These are phyloP conservation scores for Penicillium sp. DNA, from an alignment of 2,329 filamentous ascomycete genomes.

Conservation along the genomic window DNA sequence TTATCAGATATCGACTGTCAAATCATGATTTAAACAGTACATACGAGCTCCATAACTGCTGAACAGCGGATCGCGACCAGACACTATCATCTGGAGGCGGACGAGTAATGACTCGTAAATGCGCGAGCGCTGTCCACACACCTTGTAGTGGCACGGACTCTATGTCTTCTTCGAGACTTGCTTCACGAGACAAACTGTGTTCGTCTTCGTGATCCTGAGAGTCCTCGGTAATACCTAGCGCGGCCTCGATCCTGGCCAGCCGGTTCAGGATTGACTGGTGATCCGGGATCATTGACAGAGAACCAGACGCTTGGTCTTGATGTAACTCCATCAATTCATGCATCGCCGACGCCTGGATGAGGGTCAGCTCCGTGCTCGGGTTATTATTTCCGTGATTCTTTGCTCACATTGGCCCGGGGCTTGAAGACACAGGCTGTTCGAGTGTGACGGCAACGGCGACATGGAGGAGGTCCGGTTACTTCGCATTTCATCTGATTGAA, in stretches of 20 bases:
- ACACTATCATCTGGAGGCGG: constrained; percentile 17
- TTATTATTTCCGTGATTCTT: neutral
- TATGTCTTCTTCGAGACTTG: constrained; percentile 13
- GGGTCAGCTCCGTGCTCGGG: neutral
- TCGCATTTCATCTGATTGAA: constrained; percentile 28
- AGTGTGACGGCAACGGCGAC: constrained; percentile 26
- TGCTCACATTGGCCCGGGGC: constrained; percentile 28
- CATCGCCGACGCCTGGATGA: constrained; percentile 22
- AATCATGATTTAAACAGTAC: constrained; percentile 1
- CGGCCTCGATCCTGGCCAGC: constrained; percentile 23
- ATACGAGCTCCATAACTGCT: constrained; percentile 26
- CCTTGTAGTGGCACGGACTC: constrained; percentile 13
- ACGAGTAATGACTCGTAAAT: constrained; percentile 22
- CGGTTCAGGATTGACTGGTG: constrained; percentile 22
- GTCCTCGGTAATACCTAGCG: constrained; percentile 20
- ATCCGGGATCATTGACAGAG: constrained; percentile 8
- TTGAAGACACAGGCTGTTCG: constrained; percentile 25
- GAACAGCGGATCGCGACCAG: constrained; percentile 25
- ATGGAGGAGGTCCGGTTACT: constrained; percentile 26
- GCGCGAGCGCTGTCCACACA: constrained; percentile 22
- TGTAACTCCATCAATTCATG: constrained; percentile 17
- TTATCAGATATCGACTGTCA: neutral
- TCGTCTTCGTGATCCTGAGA: constrained; percentile 2
- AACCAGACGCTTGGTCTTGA: constrained; percentile 3
- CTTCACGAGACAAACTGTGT: neutral